Base-by-base conservation (phyloP, 805 yeast species). In the Spathaspora passalidarum region DNA sequence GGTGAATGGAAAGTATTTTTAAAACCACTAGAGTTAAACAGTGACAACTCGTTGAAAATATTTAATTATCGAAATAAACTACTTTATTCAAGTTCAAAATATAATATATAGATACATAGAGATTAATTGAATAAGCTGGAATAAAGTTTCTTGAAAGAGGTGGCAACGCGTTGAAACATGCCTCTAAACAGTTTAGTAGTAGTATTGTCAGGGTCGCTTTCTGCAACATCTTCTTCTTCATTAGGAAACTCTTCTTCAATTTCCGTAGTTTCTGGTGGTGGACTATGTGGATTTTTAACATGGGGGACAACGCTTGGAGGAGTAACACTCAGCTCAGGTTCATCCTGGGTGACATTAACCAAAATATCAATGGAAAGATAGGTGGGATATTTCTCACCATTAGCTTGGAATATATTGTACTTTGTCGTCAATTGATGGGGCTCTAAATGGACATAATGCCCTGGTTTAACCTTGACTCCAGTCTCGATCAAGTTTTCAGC, bases 401-500 rank as follows among this genome's bases (percentile, higher is more conserved):
- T 40, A 2, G 22, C 6, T 16, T 69, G 73, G 41, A 59, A 65
- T 5, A 84, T 72, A 41, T 69, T 65, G 52, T 56, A 75, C 5
- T 65, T 66, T 1, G 80, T 67, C 8, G 51, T 49, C 45, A 81
- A 54, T 35, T 81, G 82, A 0, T 62, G 56, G 7, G 67, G 71
- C 2, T 65, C 48, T 7, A 85, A 57, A 3, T 66, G 55, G 7
- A 82, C 75, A 56, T 62, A 82, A 47, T 63, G 63, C 0, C 92
- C 92, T 40, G 57, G 62, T 8, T 61, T 56, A 0, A 66, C 69
- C 6, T 66, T 59, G 4, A 78, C 82, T 0, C 88, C 88, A 8
- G 56, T 57, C 22, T 66, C 65, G 35, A 84, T 73, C 42, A 82
- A 57, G 0, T 65, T 66, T 4, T 62, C 59, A 0, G 78, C 80